Base-by-base conservation (phyloP, 2,329 filamentous ascomycete species). In the Aspergillus chevalieri region DNA sequence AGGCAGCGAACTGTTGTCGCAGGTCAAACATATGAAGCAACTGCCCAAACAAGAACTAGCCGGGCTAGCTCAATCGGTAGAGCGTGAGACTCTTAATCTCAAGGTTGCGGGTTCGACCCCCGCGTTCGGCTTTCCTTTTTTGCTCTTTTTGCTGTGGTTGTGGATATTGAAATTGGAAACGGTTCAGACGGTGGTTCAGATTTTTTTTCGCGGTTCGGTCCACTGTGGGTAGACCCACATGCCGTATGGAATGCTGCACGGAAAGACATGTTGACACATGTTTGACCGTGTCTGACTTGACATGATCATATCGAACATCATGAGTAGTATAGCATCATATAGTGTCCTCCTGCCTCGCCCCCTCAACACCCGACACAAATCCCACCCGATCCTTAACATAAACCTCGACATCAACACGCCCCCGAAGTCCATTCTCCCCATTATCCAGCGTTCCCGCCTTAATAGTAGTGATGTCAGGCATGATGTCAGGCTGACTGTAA, bases 401-500 rank as follows among this genome's bases (percentile, higher is more conserved):
- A 46, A 80, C 77, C 63, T 81, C 79, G 9, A 79, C 69, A 7
- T 62, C 70, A 30, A 80, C 62, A 52, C 71, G 72, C 52, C 70
- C 63, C 2, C 63, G 65, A 26, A 77, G 57, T 43, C 69, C 69
- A 0, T 74, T 70, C 9, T 68, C 72, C 5, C 76, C 76, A 5
- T 72, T 72, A 46, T 81, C 78, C 22, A 81, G 59, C 1, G 68
- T 63, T 1, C 79, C 79, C 2, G 73, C 75, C 67, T 82, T 81
- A 57, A 81, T 63, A 52, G 69, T 69, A 7, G 72, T 70, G 54
- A 74, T 64, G 17, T 75, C 75, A 1, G 75, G 72, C 77, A 81
- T 77, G 39, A 80, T 46, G 24, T 80, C 78, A 22, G 80, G 66
- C 59, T 76, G 69, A 8, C 75, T 78, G 59, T 76, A 80, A 21